Evolutionary conservation across 2,329 filamentous ascomycete genomes (phyloP).

Genomic region (Fusarium cyanostomum): DNA sequence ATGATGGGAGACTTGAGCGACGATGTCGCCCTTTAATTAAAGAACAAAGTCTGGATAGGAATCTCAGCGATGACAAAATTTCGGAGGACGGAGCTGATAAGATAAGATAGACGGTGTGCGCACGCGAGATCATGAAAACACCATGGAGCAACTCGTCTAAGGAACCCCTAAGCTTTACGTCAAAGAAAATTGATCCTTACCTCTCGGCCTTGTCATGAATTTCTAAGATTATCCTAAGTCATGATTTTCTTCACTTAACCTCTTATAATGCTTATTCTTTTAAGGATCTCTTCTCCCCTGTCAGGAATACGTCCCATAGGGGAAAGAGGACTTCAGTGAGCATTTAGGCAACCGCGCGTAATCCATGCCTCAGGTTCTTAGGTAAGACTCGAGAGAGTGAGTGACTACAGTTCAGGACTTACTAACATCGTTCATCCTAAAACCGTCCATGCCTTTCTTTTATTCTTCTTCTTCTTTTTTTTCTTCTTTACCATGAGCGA

Average conservation of each 20-base stretch:
- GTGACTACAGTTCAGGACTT: conserved; percentile 13
- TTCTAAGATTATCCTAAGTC: too few species aligned
- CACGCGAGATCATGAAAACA: too few species aligned
- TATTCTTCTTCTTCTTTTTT: conserved; percentile 2
- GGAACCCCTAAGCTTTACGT: too few species aligned
- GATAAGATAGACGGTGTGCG: conserved; percentile 21
- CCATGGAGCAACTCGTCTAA: too few species aligned
- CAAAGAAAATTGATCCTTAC: too few species aligned
- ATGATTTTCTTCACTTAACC: too few species aligned
- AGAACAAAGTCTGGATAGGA: background rate
- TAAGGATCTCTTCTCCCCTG: too few species aligned
- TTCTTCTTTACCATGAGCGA: background rate
- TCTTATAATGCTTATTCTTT: too few species aligned
- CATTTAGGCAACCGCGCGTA: conserved; percentile 27
- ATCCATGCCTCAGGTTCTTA: conserved; percentile 39
- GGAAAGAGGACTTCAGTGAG: conserved; percentile 39
- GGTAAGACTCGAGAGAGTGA: conserved; percentile 28
- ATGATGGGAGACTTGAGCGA: conserved; percentile 31
- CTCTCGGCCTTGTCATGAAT: too few species aligned
- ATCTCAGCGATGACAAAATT: conserved; percentile 20
- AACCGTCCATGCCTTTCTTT: too few species aligned
- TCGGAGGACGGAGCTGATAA: conserved; percentile 26
- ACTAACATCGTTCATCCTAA: background rate
- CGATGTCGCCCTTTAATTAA: background rate
- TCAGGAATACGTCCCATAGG: conserved; percentile 33